phyloP scores from a whole-genome alignment of 2,329 filamentous ascomycete genomes.

The Fusarium nematophilum region DNA sequence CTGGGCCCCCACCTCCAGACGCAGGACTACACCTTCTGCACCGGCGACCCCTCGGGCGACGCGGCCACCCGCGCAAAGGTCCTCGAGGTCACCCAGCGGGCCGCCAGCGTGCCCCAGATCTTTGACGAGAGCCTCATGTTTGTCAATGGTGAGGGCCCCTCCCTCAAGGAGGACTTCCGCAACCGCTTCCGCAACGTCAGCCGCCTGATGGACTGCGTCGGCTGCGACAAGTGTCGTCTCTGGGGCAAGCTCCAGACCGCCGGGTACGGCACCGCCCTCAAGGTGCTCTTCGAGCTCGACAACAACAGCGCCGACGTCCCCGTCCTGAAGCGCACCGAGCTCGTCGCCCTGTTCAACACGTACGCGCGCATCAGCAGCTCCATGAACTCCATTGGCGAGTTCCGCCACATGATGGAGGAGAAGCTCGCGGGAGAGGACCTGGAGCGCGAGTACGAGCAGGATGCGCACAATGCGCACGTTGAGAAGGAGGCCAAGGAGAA shows the following conservation, averaged over 20 bases:
- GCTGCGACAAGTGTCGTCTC: slow-evolving; percentile 96
- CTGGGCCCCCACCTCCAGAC: slow-evolving; percentile 80
- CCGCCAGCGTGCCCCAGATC: slow-evolving; percentile 79
- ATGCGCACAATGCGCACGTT: slow-evolving; percentile 22
- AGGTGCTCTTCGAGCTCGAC: slow-evolving; percentile 95
- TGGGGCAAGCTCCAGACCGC: slow-evolving; percentile 98
- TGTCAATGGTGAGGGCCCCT: slow-evolving; percentile 78
- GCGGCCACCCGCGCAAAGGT: slow-evolving; percentile 83
- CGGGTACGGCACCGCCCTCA: slow-evolving; percentile 93
- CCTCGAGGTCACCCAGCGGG: slow-evolving; percentile 76
- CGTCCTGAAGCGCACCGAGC: slow-evolving; percentile 84
- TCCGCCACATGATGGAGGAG: slow-evolving; percentile 67
- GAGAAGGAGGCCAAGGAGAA: slow-evolving; percentile 49
- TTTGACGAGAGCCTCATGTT: slow-evolving; percentile 98
- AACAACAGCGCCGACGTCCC: slow-evolving; percentile 73
- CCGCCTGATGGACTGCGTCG: slow-evolving; percentile 97
- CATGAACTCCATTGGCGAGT: slow-evolving; percentile 78
- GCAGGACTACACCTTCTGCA: slow-evolving; percentile 87
- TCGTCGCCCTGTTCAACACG: slow-evolving; percentile 95
- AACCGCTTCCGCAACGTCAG: slow-evolving; percentile 98
- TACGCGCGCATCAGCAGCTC: slow-evolving; percentile 88
- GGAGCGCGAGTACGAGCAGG: slow-evolving; percentile 51
- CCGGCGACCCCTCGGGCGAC: slow-evolving; percentile 85
- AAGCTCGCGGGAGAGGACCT: slow-evolving; percentile 42
- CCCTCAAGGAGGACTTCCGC: slow-evolving; percentile 95